A percentile compares a stretch with the other conserved stretches of the same genome.
Evolutionary conservation across 129 eudicot genomes (phyloP).

Genomic region (Rutidosis leptorrhynchoides): DNA sequence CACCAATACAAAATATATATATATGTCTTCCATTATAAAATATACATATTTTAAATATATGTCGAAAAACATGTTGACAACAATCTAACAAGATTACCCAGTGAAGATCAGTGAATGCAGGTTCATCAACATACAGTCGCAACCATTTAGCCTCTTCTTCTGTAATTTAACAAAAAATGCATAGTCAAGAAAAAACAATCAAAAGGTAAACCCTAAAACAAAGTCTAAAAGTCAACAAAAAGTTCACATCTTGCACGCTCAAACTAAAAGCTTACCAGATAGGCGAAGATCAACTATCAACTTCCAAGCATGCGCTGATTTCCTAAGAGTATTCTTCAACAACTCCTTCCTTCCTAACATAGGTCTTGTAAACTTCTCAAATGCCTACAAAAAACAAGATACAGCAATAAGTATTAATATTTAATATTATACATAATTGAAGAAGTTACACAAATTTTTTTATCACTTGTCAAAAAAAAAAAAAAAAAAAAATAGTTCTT

Average conservation of each 20-base stretch:
- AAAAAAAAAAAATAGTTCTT: no score
- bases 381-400: slow-evolving; percentile 47
- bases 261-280: slow-evolving; percentile 47
- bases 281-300: slow-evolving; percentile 67
- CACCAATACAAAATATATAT: slow-evolving; percentile 3
- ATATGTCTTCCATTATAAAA: not conserved
- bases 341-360: slow-evolving; percentile 79
- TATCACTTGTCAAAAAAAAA: not conserved
- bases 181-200: slow-evolving; percentile 8
- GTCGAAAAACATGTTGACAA: not conserved
- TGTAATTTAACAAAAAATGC: slow-evolving; percentile 32
- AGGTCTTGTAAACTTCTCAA: slow-evolving; percentile 68
- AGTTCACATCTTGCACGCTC: not conserved
- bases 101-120: slow-evolving; percentile 92
- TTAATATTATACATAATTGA: not conserved
- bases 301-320: slow-evolving; percentile 85
- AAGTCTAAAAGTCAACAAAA: not conserved
- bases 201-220: not conserved
- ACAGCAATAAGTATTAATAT: not conserved
- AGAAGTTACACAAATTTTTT: not conserved
- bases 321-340: slow-evolving; percentile 79
- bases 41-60: no score
- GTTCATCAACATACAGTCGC: slow-evolving; percentile 83
- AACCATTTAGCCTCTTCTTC: slow-evolving; percentile 81
- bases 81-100: slow-evolving; percentile 50